Percentiles rank a stretch among this genome's conserved stretches.
Conservation (phyloP, 345 rosid genomes). For the Rhizophora apiculata region DNA sequence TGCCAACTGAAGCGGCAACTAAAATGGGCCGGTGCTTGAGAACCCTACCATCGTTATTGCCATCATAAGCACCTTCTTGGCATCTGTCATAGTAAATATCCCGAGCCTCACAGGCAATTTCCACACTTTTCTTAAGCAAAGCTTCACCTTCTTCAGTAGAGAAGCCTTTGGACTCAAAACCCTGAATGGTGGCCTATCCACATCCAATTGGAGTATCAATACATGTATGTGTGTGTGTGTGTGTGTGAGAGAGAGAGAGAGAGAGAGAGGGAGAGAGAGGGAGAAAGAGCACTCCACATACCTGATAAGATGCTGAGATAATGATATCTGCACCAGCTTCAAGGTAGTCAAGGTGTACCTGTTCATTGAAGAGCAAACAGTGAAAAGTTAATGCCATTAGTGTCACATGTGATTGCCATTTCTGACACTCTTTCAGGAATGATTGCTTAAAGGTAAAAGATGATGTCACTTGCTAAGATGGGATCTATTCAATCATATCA, state of each 20-base stretch:
- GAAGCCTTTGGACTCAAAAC: slow-evolving; percentile 68
- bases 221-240: neutral
- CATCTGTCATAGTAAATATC: slow-evolving; percentile 48
- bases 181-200: slow-evolving; percentile 75
- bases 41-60: slow-evolving; percentile 30
- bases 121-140: slow-evolving; percentile 61
- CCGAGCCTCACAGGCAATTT: slow-evolving; percentile 68
- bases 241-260: neutral
- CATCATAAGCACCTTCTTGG: slow-evolving; percentile 24
- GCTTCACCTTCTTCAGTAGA: slow-evolving; percentile 52
- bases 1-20: slow-evolving; percentile 80
- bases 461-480: too few relatives aligned
- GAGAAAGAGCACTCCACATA: slow-evolving; percentile 14
- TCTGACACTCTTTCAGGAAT: too few relatives aligned
- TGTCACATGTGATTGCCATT: neutral
- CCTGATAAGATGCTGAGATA: slow-evolving; percentile 74
- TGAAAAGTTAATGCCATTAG: neutral
- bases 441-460: too few relatives aligned
- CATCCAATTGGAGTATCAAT: slow-evolving; percentile 12
- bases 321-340: slow-evolving; percentile 89
- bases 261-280: neutral
- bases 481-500: too few relatives aligned
- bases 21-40: slow-evolving; percentile 49
- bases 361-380: slow-evolving; percentile 24
- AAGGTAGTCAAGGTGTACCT: slow-evolving; percentile 82